Percentiles rank a stretch among this genome's conserved stretches.
Evolutionary conservation across 73 alveolate genomes (phyloP).

Genomic region (Tetrahymena borealis): DNA sequence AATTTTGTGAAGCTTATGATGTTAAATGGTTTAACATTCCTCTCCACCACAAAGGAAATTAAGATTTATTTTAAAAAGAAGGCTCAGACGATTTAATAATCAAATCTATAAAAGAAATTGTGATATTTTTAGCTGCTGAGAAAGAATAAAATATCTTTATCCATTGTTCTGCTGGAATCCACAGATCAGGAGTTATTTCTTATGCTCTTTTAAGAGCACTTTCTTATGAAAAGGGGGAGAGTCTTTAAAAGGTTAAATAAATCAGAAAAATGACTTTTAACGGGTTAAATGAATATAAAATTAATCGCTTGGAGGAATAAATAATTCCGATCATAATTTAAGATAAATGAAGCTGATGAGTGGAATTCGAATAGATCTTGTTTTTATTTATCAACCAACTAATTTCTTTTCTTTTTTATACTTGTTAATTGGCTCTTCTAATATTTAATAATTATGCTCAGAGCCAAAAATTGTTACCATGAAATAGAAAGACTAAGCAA

Average conservation of each 20-base stretch:
- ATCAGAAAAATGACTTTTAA: neutral
- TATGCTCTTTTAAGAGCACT: neutral
- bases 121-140: neutral
- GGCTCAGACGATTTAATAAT: neutral
- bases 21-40: neutral
- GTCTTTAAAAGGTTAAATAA: neutral
- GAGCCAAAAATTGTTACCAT: too few species aligned
- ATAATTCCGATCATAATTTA: too few species aligned
- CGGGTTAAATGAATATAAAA: neutral
- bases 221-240: neutral
- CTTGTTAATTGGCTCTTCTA: too few species aligned
- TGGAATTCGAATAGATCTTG: too few species aligned
- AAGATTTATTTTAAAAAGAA: neutral
- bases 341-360: too few species aligned
- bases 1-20: neutral
- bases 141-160: neutral
- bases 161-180: neutral
- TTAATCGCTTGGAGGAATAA: too few species aligned
- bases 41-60: neutral
- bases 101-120: neutral
- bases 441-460: too few species aligned
- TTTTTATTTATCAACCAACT: too few species aligned
- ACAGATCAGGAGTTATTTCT: neutral
- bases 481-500: too few species aligned
- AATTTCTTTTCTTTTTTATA: too few species aligned